These are phyloP conservation scores for Fragosphaeria purpurea DNA, from an alignment of 2,329 filamentous ascomycete species.

Conservation along the genomic window DNA sequence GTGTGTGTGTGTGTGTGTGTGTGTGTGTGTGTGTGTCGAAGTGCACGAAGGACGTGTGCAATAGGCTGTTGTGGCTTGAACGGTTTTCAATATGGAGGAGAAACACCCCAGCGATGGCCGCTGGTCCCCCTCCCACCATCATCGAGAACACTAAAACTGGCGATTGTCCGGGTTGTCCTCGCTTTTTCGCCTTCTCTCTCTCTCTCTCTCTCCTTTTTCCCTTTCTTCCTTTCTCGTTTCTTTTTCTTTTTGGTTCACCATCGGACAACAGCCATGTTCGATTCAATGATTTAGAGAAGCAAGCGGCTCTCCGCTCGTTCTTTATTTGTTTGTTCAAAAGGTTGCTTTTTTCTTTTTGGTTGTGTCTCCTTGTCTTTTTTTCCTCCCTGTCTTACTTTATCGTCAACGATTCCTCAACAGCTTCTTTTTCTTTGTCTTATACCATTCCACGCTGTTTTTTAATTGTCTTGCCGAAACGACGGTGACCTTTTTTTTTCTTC, in stretches of 20 bases:
- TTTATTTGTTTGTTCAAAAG: constrained; percentile 16
- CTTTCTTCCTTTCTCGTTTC: constrained; percentile 6
- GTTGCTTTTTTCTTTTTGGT: constrained; percentile 15
- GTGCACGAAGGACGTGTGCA: no score
- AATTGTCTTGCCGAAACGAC: background rate
- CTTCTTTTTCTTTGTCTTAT: no score
- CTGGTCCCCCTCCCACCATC: no score
- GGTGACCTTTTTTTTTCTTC: background rate
- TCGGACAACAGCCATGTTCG: constrained; percentile 47
- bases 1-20: background rate
- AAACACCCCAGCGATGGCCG: no score
- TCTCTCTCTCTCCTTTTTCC: constrained; percentile 17
- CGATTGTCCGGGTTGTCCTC: background rate
- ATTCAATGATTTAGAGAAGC: constrained; percentile 40
- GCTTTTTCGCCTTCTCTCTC: constrained; percentile 22
- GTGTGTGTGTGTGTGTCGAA: background rate
- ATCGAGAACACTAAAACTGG: background rate
- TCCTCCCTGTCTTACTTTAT: constrained; percentile 12
- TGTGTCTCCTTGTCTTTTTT: background rate
- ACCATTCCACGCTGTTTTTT: constrained; percentile 16
- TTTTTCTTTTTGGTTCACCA: constrained; percentile 17
- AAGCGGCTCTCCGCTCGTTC: constrained; percentile 9
- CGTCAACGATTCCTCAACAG: background rate
- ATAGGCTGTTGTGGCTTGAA: background rate
- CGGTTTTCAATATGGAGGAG: background rate